Evolutionary conservation across 2,329 filamentous ascomycete genomes (phyloP), one percentile per base, ranked within the genome.

Genomic region (Acarospora socialis): DNA sequence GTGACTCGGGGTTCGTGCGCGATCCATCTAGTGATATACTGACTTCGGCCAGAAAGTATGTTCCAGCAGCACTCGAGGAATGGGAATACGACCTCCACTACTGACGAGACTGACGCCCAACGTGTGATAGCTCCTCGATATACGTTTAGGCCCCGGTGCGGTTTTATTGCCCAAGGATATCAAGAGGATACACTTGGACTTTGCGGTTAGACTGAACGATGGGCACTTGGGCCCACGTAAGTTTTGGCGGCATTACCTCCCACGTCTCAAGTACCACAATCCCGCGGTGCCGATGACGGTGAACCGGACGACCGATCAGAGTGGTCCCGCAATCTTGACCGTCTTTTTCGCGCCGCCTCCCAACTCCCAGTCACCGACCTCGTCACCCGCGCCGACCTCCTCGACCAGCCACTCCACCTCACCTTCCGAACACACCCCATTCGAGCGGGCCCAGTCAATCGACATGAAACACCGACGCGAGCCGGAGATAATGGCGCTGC

Each of bases 181-280:
- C 28, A 57, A 57, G 28, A 53, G 56, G 18, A 47, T 61, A 25
- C 55, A 58, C 42, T 50, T 63, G 28, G 56, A 56, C 41, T 63
- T 61, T 39, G 56, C 57, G 15, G 48, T 40, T 32, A 60, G 57
- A 39, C 55, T 56, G 39, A 54, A 61, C 41, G 47, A 50, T 41
- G 49, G 51, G 33, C 50, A 53, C 41, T 47, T 47, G 37, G 55
- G 54, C 27, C 50, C 52, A 43, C 92, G 86, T 49, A 82, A 82
- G 61, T 94, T 98, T 68, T 93, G 83, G 81, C 73, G 70, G 42
- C 65, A 76, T 38, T 78, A 75, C 52, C 74, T 95, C 28, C 81
- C 82, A 14, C 73, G 82, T 35, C 66, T 98, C 44, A 94, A 98
- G 66, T 98, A 77, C 62, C 79, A 92, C 66, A 98, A 98, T 55